Conservation (phyloP, 1,284 basidiomycete genomes). For the Sporisorium exsertum region DNA sequence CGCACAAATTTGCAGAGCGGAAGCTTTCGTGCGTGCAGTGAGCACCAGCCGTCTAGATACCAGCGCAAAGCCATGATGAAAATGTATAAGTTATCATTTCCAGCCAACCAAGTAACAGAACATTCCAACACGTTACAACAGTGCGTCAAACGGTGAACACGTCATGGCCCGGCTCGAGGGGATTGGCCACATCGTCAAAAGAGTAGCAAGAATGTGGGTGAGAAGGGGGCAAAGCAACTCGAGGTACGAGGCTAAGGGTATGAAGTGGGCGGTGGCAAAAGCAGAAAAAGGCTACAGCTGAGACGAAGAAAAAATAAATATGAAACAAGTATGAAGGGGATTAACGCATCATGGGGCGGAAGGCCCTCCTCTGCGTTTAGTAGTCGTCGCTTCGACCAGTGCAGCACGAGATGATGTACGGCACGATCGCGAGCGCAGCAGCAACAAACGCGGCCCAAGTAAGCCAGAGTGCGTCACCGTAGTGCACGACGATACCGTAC, state of each 20-base stretch:
- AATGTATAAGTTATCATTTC: no score
- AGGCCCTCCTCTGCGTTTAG: slow-evolving; percentile 3
- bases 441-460: slow-evolving; percentile 62
- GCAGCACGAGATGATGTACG: slow-evolving; percentile 55
- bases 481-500: slow-evolving; percentile 46
- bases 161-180: no score
- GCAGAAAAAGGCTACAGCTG: background rate
- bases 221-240: no score
- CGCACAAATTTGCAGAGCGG: no score
- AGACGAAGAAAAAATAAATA: background rate
- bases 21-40: no score
- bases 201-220: background rate
- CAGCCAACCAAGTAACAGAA: no score
- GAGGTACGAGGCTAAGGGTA: background rate
- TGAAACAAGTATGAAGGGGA: background rate
- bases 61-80: no score
- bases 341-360: background rate
- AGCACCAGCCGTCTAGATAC: no score
- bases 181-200: no score
- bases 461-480: slow-evolving; percentile 66
- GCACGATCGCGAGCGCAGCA: slow-evolving; percentile 51
- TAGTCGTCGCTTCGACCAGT: slow-evolving; percentile 47
- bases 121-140: no score
- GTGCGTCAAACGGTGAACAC: no score
- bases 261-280: background rate